phyloP scores from a whole-genome alignment of 1,284 basidiomycete genomes.

The Naganishia cerealis region DNA sequence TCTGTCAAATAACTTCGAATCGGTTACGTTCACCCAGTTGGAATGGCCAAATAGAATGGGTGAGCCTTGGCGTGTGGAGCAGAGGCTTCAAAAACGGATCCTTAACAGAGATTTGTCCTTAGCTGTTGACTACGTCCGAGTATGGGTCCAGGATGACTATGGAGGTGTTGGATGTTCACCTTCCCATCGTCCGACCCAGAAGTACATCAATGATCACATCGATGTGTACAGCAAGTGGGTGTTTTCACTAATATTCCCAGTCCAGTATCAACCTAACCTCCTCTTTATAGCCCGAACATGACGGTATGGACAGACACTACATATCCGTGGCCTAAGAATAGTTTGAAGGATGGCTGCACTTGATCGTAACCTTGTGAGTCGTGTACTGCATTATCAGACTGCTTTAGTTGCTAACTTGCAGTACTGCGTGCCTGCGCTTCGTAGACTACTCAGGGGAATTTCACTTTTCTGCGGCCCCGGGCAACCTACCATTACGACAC shows the following conservation, averaged over 20 bases:
- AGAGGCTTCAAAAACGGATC: neutral
- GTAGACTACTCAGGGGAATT: no score
- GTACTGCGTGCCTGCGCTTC: no score
- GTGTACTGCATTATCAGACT: neutral
- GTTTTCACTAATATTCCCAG: neutral
- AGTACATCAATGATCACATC: constrained; percentile 27
- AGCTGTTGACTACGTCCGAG: constrained; percentile 56
- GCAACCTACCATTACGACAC: neutral
- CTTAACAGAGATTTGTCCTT: constrained; percentile 55
- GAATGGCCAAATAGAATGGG: constrained; percentile 55
- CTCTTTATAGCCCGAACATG: constrained; percentile 11
- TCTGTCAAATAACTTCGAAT: constrained; percentile 51
- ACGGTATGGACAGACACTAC: constrained; percentile 24
- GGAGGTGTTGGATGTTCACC: constrained; percentile 47
- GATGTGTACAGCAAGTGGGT: constrained; percentile 23
- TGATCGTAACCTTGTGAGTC: neutral
- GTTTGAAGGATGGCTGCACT: constrained; percentile 19
- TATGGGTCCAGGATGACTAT: constrained; percentile 54
- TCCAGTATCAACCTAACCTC: neutral
- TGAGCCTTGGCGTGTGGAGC: neutral
- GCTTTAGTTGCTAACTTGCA: neutral
- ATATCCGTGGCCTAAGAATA: constrained; percentile 31
- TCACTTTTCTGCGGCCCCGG: neutral
- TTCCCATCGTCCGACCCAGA: constrained; percentile 19
- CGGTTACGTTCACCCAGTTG: constrained; percentile 51